phyloP scores from a whole-genome alignment of 192 early-diverging fungal species.

The Entrophospora sp. region DNA sequence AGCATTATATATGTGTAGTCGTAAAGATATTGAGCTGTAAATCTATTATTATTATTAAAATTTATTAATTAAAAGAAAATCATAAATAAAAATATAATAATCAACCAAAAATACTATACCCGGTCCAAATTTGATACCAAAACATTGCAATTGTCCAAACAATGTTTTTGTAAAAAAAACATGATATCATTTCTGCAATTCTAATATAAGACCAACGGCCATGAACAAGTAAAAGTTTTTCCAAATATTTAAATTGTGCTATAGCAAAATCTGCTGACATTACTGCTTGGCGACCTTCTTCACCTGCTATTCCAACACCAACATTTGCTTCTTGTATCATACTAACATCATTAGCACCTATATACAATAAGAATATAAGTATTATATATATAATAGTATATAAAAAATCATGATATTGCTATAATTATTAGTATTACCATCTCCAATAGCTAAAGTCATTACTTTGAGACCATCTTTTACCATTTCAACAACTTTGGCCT shows the following conservation, averaged over 20 bases:
- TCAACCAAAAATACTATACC: slow-evolving; percentile 32
- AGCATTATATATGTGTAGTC: slow-evolving; percentile 79
- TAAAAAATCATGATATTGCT: too few relatives aligned
- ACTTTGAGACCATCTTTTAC: slow-evolving; percentile 74
- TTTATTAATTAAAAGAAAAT: too few relatives aligned
- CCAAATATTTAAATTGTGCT: too few relatives aligned
- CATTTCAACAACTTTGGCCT: slow-evolving; percentile 83
- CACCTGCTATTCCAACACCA: slow-evolving; percentile 88
- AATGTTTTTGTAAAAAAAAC: slow-evolving; percentile 93
- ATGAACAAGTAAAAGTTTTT: too few relatives aligned
- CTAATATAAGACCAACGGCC: too few relatives aligned
- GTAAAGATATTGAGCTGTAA: slow-evolving; percentile 67
- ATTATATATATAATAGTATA: too few relatives aligned
- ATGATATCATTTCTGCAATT: slow-evolving; percentile 83
- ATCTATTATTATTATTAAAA: too few relatives aligned
- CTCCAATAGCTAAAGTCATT: slow-evolving; percentile 87
- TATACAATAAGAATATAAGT: background rate
- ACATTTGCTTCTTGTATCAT: too few relatives aligned
- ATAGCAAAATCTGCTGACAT: slow-evolving; percentile 90
- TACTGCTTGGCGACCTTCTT: slow-evolving; percentile 89
- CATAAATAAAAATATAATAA: too few relatives aligned
- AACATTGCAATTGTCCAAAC: too few relatives aligned
- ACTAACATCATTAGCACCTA: slow-evolving; percentile 86
- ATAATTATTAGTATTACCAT: too few relatives aligned
- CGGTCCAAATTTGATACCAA: too few relatives aligned